A percentile compares a stretch with the other conserved stretches of the same genome.
phyloP scores from a whole-genome alignment of 371 early-diverging fungal genomes.

The Rhizopus microsporus region DNA sequence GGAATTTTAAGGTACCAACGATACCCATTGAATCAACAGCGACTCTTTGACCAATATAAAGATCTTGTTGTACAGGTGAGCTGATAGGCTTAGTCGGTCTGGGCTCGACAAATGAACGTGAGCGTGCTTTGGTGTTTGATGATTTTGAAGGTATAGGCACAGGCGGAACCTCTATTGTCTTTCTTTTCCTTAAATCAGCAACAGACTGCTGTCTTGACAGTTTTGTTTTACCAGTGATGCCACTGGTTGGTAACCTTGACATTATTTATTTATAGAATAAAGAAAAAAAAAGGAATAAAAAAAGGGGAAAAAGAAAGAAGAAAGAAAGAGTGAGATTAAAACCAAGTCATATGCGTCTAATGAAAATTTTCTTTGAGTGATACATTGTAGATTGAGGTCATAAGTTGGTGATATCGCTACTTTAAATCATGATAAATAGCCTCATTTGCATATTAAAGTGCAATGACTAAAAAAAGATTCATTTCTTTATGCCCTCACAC shows the following conservation, averaged over 20 bases:
- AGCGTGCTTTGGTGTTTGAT: slow-evolving; percentile 17
- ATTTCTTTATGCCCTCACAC: too few species aligned
- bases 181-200: slow-evolving; percentile 22
- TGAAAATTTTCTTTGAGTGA: too few species aligned
- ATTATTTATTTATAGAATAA: slow-evolving; percentile 7
- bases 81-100: slow-evolving; percentile 8
- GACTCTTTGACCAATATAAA: slow-evolving; percentile 64
- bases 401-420: too few species aligned
- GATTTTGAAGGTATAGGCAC: slow-evolving; percentile 20
- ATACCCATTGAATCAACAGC: slow-evolving; percentile 68
- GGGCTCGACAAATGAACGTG: slow-evolving; percentile 20
- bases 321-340: slow-evolving; percentile 2
- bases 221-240: slow-evolving; percentile 11
- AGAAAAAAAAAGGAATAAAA: slow-evolving; percentile 9
- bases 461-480: too few species aligned
- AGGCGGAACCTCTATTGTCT: slow-evolving; percentile 22
- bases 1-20: slow-evolving; percentile 72
- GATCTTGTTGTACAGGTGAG: slow-evolving; percentile 7
- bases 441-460: too few species aligned
- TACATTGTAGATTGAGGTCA: too few species aligned
- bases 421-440: too few species aligned
- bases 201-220: slow-evolving; percentile 20
- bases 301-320: neutral
- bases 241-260: slow-evolving; percentile 28
- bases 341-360: neutral